Conservation (phyloP, 495 filamentous ascomycete species). For the Lophiotrema nucula region DNA sequence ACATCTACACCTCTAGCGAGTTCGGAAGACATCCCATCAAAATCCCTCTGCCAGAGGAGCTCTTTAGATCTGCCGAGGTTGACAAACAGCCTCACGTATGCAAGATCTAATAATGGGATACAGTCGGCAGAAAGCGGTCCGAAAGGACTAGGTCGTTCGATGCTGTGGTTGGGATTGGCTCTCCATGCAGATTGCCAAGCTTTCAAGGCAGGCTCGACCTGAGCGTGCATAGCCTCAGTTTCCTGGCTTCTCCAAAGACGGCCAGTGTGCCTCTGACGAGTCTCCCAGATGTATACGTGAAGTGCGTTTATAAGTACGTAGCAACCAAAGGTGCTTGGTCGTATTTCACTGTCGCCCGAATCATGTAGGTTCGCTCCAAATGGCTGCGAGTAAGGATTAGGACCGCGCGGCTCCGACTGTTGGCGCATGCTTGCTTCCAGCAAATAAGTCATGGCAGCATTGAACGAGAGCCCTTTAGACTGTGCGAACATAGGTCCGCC, state of each 20-base stretch:
- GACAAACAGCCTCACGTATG: constrained; percentile 90
- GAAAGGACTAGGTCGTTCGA: constrained; percentile 85
- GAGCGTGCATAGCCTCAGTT: constrained; percentile 92
- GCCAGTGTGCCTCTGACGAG: constrained; percentile 83
- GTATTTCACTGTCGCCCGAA: constrained; percentile 63
- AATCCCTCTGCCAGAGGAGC: constrained; percentile 91
- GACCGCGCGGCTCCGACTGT: constrained; percentile 44
- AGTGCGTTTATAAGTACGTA: constrained; percentile 90
- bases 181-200: constrained; percentile 97
- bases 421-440: constrained; percentile 77
- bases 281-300: constrained; percentile 99
- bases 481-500: constrained; percentile 67
- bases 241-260: constrained; percentile 89
- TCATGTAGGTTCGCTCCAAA: constrained; percentile 51
- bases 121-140: constrained; percentile 90
- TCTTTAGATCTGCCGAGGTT: constrained; percentile 90
- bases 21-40: constrained; percentile 89
- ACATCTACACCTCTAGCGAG: constrained; percentile 76
- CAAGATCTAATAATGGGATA: constrained; percentile 90
- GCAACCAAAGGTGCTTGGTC: constrained; percentile 92
- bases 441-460: constrained; percentile 73
- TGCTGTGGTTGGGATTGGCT: constrained; percentile 78
- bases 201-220: constrained; percentile 90
- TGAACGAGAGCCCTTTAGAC: constrained; percentile 67
- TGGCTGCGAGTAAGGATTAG: constrained; percentile 48